Conservation (phyloP, 1,284 basidiomycete species). For the Volvariella surrecta region DNA sequence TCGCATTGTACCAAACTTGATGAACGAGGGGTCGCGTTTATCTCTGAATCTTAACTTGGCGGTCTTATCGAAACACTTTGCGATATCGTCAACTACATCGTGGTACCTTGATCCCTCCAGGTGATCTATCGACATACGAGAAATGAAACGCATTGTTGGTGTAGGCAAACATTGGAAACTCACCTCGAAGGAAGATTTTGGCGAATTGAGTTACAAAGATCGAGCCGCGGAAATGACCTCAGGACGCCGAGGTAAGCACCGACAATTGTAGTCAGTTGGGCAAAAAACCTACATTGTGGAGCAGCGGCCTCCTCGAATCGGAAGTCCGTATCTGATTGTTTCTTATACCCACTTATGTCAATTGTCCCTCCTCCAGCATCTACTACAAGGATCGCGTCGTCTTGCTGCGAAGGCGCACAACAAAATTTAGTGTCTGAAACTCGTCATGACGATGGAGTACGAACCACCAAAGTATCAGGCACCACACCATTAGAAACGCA, state of each 20-base stretch:
- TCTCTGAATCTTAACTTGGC: conserved; percentile 40
- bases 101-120: conserved; percentile 16
- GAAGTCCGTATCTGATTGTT: conserved; percentile 12
- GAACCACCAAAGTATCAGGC: conserved; percentile 28
- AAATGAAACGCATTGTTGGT: background rate
- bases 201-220: conserved; percentile 36
- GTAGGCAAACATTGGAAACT: background rate
- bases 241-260: conserved; percentile 7
- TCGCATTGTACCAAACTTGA: conserved; percentile 38
- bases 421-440: too few species aligned
- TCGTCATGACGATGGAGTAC: conserved; percentile 2
- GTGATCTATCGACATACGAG: conserved; percentile 10
- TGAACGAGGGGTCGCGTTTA: conserved; percentile 31
- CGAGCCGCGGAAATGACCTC: conserved; percentile 25
- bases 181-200: conserved; percentile 24
- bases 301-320: conserved; percentile 23
- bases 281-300: conserved; percentile 18
- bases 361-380: conserved; percentile 45
- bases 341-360: conserved; percentile 40
- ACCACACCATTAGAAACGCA: conserved; percentile 31
- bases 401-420: conserved; percentile 15
- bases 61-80: conserved; percentile 39
- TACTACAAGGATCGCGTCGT: conserved; percentile 33
- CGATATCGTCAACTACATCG: conserved; percentile 27
- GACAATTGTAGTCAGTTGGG: conserved; percentile 3